Conservation (phyloP, 2,329 filamentous ascomycete genomes). For the Chalaropsis ovoidea region DNA sequence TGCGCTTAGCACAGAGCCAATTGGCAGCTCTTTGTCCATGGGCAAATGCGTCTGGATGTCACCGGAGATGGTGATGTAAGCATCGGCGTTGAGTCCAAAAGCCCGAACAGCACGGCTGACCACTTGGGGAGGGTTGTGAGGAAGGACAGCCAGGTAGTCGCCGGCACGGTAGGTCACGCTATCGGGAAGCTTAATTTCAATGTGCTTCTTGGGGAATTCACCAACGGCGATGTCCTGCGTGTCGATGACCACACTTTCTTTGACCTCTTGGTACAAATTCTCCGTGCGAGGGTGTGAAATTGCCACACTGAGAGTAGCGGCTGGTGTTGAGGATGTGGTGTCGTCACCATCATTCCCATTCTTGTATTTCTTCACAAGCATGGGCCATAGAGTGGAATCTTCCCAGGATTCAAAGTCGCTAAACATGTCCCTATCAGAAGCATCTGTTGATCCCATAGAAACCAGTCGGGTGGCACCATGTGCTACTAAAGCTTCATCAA, state of each 20-base stretch:
- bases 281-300: constrained; percentile 46
- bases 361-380: constrained; percentile 43
- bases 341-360: constrained; percentile 33
- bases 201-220: constrained; percentile 50
- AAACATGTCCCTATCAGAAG: constrained; percentile 54
- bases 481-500: constrained; percentile 44
- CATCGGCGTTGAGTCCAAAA: constrained; percentile 61
- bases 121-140: constrained; percentile 54
- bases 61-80: constrained; percentile 51
- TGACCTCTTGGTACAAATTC: constrained; percentile 52
- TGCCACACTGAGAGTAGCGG: constrained; percentile 35
- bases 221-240: constrained; percentile 43
- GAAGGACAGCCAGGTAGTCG: constrained; percentile 66
- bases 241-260: constrained; percentile 49
- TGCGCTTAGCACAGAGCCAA: constrained; percentile 52
- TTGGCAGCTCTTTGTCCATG: constrained; percentile 47
- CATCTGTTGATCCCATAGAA: constrained; percentile 49
- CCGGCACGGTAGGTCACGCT: constrained; percentile 58
- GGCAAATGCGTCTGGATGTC: constrained; percentile 45
- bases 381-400: constrained; percentile 44
- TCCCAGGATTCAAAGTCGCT: constrained; percentile 58
- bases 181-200: constrained; percentile 57
- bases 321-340: constrained; percentile 15
- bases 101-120: constrained; percentile 54
- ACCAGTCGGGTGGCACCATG: constrained; percentile 33